Conservation (phyloP, 257 asterid genomes). For the Parsonsia alboflavescens region DNA sequence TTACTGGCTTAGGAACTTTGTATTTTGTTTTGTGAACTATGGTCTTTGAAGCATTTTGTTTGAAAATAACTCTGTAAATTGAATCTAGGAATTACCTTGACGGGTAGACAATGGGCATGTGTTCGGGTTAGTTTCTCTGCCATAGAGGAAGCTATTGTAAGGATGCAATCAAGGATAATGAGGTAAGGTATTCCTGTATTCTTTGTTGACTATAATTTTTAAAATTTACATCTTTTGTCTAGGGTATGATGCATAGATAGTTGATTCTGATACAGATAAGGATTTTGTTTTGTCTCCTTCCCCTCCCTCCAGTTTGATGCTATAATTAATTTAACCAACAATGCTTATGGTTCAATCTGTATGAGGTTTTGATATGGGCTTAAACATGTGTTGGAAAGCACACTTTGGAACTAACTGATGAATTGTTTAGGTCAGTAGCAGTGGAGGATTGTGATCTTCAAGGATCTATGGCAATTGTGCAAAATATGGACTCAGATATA, state of each 20-base stretch:
- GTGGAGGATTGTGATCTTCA: conserved; percentile 15
- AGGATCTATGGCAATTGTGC: conserved; percentile 19
- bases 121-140: conserved; percentile 45
- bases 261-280: neutral
- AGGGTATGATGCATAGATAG: neutral
- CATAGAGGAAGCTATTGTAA: conserved; percentile 50
- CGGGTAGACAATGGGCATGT: conserved; percentile 51
- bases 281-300: neutral
- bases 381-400: neutral
- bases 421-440: conserved; percentile 25
- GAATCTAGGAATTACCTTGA: conserved; percentile 49
- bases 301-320: neutral
- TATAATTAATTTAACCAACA: neutral
- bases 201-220: neutral
- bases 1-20: neutral
- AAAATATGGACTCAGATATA: conserved; percentile 24
- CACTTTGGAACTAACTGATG: neutral
- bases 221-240: neutral
- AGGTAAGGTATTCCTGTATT: conserved; percentile 24
- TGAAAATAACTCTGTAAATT: neutral
- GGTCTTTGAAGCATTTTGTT: neutral
- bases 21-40: neutral
- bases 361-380: neutral
- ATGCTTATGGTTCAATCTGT: neutral
- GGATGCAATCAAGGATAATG: conserved; percentile 19